Evolutionary conservation across 768 basidiomycete species (phyloP).

Genomic region (Dendrothele bispora): DNA sequence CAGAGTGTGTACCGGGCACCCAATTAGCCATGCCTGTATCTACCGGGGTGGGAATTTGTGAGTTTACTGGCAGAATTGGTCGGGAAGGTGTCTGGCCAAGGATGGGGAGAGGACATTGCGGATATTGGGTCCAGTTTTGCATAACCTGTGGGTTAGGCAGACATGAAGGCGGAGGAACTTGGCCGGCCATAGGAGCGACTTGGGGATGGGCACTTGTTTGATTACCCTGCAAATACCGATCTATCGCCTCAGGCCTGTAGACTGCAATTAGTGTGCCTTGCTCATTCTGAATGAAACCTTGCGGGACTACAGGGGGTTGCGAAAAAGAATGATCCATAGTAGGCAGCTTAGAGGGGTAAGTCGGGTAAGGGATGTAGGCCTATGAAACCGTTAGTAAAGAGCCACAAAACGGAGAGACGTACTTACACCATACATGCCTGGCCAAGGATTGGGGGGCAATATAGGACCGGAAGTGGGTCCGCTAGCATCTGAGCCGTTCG

Average conservation of each 20-base stretch:
- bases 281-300: slow-evolving; percentile 72
- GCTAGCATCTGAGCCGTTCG: slow-evolving; percentile 37
- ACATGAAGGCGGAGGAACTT: slow-evolving; percentile 18
- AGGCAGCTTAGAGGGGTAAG: slow-evolving; percentile 34
- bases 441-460: slow-evolving; percentile 32
- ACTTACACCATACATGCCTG: slow-evolving; percentile 48
- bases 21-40: neutral
- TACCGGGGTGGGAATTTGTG: neutral
- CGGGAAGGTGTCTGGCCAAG: neutral
- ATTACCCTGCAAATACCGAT: slow-evolving; percentile 73
- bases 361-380: slow-evolving; percentile 52
- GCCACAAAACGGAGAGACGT: neutral
- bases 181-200: slow-evolving; percentile 10
- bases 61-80: neutral
- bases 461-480: slow-evolving; percentile 26
- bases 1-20: neutral
- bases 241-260: slow-evolving; percentile 68
- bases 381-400: slow-evolving; percentile 18
- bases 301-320: slow-evolving; percentile 56
- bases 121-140: slow-evolving; percentile 6
- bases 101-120: neutral
- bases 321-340: slow-evolving; percentile 28
- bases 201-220: slow-evolving; percentile 33
- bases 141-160: slow-evolving; percentile 13
- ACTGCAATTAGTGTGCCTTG: slow-evolving; percentile 72